phyloP scores from a whole-genome alignment of 139 green algal genomes.

The Yamagishiella unicocca region DNA sequence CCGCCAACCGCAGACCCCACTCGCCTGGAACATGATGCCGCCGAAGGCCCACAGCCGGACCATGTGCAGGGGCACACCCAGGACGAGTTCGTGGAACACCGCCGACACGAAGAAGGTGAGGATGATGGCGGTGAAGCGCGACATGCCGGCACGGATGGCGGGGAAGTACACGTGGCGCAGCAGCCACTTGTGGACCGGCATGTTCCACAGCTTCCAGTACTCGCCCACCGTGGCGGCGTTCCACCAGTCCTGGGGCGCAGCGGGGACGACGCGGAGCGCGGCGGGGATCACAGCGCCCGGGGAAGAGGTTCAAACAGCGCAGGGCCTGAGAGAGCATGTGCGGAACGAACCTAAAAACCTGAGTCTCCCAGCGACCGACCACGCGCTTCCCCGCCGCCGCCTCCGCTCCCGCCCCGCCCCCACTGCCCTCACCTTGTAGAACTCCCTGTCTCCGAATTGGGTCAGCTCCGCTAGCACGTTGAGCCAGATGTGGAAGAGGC shows the following conservation, averaged over 20 bases:
- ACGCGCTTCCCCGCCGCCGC: not conserved
- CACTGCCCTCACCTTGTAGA: slow-evolving; percentile 84
- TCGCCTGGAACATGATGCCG: slow-evolving; percentile 80
- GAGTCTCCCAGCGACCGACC: too few relatives aligned
- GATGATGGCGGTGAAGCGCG: slow-evolving; percentile 56
- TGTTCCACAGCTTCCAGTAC: slow-evolving; percentile 97
- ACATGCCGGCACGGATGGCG: slow-evolving; percentile 57
- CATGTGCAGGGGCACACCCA: slow-evolving; percentile 92
- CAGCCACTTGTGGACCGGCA: slow-evolving; percentile 96
- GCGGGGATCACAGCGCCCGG: not conserved
- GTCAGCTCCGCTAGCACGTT: slow-evolving; percentile 94
- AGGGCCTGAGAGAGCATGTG: too few relatives aligned
- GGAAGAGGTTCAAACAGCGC: not conserved
- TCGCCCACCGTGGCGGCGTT: slow-evolving; percentile 91
- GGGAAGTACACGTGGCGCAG: slow-evolving; percentile 95
- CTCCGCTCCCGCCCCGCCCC: not conserved
- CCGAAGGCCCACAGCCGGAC: slow-evolving; percentile 85
- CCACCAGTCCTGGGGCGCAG: slow-evolving; percentile 86
- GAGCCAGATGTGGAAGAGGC: slow-evolving; percentile 90
- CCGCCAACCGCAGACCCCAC: too few relatives aligned
- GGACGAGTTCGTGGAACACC: slow-evolving; percentile 88
- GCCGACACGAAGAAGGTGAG: slow-evolving; percentile 88
- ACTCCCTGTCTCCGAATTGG: slow-evolving; percentile 93
- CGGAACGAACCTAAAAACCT: too few relatives aligned
- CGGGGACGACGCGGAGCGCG: not conserved